Conservation (phyloP, 148 eudicot species). For the Tetragonia tetragonoides region DNA sequence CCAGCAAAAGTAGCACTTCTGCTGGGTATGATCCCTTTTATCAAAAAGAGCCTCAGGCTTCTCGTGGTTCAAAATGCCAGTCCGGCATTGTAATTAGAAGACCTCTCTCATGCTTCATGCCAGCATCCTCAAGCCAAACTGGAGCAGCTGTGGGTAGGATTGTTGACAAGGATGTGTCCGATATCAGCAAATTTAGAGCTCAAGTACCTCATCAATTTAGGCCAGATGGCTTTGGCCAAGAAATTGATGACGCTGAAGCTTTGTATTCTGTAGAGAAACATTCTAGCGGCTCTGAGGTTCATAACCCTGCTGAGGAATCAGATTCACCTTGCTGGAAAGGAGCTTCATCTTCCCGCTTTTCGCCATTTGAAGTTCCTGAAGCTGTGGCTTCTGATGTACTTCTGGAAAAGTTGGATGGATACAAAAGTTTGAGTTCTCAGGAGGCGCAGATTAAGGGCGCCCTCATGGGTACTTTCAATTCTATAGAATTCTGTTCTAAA, state of each 20-base stretch:
- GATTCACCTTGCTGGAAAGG: constrained; percentile 99
- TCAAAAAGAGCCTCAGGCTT: constrained; percentile 30
- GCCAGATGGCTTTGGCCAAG: constrained; percentile 30
- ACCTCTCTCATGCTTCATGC: constrained; percentile 29
- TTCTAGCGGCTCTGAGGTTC: constrained; percentile 48
- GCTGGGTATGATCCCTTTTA: constrained; percentile 23
- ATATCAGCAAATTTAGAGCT: constrained; percentile 34
- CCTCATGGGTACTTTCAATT: constrained; percentile 6
- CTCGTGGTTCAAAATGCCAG: constrained; percentile 23
- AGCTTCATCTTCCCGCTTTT: constrained; percentile 48
- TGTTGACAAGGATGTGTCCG: constrained; percentile 21
- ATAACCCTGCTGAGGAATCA: constrained; percentile 72
- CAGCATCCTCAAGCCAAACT: constrained; percentile 34
- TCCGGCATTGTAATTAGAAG: constrained; percentile 26
- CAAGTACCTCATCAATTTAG: constrained; percentile 30
- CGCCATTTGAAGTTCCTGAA: constrained; percentile 40
- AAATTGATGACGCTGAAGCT: constrained; percentile 36
- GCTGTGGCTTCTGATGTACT: constrained; percentile 26
- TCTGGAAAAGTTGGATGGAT: constrained; percentile 34
- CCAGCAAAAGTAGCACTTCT: constrained; percentile 21
- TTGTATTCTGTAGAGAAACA: constrained; percentile 38
- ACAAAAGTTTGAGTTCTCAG: constrained; percentile 30
- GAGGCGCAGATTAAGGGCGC: constrained; percentile 24
- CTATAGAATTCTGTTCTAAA: constrained; percentile 11
- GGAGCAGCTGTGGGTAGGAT: constrained; percentile 28